Conservation (phyloP, 2,329 filamentous ascomycete species). For the Periconia sp. region DNA sequence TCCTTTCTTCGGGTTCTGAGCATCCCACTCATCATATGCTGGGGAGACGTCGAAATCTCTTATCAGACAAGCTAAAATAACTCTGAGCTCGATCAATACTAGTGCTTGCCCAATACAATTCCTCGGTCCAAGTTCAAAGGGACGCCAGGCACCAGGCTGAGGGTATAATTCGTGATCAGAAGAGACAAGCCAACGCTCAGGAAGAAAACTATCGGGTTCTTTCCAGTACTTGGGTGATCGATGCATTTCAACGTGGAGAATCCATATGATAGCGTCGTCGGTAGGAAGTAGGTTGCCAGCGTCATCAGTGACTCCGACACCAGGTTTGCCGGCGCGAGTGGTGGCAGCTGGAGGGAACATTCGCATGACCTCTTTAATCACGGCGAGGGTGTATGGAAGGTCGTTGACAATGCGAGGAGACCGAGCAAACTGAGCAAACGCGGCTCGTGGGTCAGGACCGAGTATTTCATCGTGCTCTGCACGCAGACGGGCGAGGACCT, state of each 20-base stretch:
- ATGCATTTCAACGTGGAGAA: slow-evolving; percentile 13
- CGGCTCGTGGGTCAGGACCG: slow-evolving; percentile 8
- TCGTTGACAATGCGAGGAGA: slow-evolving; percentile 24
- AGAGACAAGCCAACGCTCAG: slow-evolving; percentile 13
- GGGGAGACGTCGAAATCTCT: slow-evolving; percentile 23
- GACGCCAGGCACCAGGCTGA: slow-evolving; percentile 22
- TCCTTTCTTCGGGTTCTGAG: background rate
- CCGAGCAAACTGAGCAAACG: slow-evolving; percentile 9
- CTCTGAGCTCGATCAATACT: slow-evolving; percentile 31
- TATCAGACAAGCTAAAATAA: slow-evolving; percentile 12
- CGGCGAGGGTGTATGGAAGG: slow-evolving; percentile 26
- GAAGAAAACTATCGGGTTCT: slow-evolving; percentile 14
- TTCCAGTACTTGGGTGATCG: slow-evolving; percentile 12
- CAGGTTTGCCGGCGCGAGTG: slow-evolving; percentile 3
- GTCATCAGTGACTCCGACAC: slow-evolving; percentile 5
- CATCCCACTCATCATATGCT: slow-evolving; percentile 19
- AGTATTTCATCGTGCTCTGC: slow-evolving; percentile 29
- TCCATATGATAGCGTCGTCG: slow-evolving; percentile 4
- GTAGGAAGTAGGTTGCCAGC: slow-evolving; percentile 8
- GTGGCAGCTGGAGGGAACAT: slow-evolving; percentile 35
- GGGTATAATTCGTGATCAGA: slow-evolving; percentile 2
- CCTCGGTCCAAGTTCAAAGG: slow-evolving; percentile 42
- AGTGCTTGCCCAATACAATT: slow-evolving; percentile 43
- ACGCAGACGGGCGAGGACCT: slow-evolving; percentile 18
- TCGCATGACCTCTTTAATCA: slow-evolving; percentile 34